Evolutionary conservation across 352 stramenopile species (phyloP), one percentile per base, ranked within the genome.

Genomic region (Thraustochytrium striatum): DNA sequence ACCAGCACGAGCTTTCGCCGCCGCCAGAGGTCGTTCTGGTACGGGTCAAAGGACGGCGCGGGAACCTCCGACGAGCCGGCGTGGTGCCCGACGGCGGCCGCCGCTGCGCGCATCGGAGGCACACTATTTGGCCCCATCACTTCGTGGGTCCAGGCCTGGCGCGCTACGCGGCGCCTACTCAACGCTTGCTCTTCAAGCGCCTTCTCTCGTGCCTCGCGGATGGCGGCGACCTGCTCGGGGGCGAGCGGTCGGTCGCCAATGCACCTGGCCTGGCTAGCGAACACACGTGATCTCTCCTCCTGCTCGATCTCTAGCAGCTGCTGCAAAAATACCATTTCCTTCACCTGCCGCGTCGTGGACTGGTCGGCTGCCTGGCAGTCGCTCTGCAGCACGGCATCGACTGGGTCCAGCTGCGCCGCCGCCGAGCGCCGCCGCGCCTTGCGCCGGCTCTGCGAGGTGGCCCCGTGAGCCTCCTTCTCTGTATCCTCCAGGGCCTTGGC

Each of bases 11-110:
- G 82, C 35, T 83, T 75, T 28, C 89, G 88, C 11, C 88, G 84
- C 0, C 78, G 68, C 91, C 90, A 95, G 75, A 95, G 59, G 78
- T 95, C 89, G 73, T 94, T 95, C 83, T 91, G 91, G 84, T 93
- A 91, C 33, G 79, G 72, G 70, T 95, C 93, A 68, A 92, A 96
- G 57, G 93, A 88, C 25, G 83, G 57, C 47, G 8, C 28, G 43
- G 72, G 28, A 47, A 62, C 69, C 53, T 28, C 52, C 55, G 2
- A 52, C 44, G n/a, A 41, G 13, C 21, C 8, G 0, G 87, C 87
- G 5, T 43, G 50, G 69, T 87, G 83, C 5, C 59, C 59, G 0
- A 83, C 72, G 38, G 72, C 41, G 35, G 86, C 86, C 19, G 92
- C 81, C 47, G 70, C 65, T 0, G 79, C 85, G 30, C 84, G 82